phyloP scores from a whole-genome alignment of 129 eudicot genomes.

The Rutidosis leptorrhynchoides region DNA sequence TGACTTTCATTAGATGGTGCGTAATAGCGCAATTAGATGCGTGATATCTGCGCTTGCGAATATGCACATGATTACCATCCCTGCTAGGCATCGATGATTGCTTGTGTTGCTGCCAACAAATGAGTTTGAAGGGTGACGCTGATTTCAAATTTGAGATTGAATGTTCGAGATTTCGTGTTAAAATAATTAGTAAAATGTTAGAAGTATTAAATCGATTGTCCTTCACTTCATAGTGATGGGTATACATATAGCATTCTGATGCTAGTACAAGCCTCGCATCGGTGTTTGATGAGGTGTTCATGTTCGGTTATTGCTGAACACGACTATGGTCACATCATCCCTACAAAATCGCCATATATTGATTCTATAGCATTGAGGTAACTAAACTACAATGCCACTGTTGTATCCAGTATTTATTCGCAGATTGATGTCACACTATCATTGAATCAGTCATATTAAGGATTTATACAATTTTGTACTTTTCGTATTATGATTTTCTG shows the following conservation, averaged over 20 bases:
- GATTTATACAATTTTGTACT: not conserved
- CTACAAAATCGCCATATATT: constrained; percentile 78
- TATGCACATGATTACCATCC: no score
- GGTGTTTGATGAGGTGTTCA: constrained; percentile 64
- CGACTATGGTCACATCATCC: constrained; percentile 85
- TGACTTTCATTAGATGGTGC: no score
- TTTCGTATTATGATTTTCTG: no score
- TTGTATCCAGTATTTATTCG: not conserved
- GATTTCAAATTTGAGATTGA: constrained; percentile 70
- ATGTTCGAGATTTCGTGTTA: constrained; percentile 81
- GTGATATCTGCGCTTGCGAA: no score
- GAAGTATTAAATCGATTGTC: constrained; percentile 52
- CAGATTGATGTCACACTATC: not conserved
- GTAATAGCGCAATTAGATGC: no score
- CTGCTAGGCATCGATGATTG: constrained; percentile 99
- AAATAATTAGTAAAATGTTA: constrained; percentile 37
- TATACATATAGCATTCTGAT: constrained; percentile 64
- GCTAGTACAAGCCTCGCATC: constrained; percentile 71
- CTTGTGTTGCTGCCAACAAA: constrained; percentile 56
- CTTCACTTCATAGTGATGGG: constrained; percentile 83
- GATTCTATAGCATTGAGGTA: constrained; percentile 40
- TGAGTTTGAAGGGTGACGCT: constrained; percentile 44
- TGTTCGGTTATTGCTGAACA: constrained; percentile 68
- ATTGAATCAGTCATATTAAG: not conserved
- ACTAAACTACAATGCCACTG: not conserved